Evolutionary conservation across 345 rosid genomes (phyloP), one percentile per base, ranked within the genome.

Genomic region (Rhodamnia rubescens): DNA sequence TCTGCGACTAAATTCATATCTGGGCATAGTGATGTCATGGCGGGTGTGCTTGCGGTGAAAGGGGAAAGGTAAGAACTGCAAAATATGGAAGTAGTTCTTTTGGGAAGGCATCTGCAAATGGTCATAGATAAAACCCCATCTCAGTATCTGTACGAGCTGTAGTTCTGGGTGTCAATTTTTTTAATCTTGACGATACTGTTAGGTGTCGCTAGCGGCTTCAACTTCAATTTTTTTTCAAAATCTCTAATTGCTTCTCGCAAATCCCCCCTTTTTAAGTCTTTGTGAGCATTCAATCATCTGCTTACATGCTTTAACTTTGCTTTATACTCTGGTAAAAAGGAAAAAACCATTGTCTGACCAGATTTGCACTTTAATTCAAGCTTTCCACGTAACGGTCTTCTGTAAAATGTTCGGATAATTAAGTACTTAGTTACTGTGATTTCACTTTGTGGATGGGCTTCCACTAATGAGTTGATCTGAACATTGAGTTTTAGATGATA

Each of bases 21-120:
- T 44, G 99, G 99, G 86, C 99, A 96, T 87, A 94, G 98, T 88
- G 98, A 97, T 90, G 88, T 97, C 83, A 97, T 96, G 99, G 99
- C 97, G 24, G 99, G 99, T 55, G 99, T 95, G 81, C 97, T 97
- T 89, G 94, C 97, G n/a, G 98, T 96, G 53, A 97, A 91, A 91
- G 98, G 95, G 82, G 95, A 96, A 92, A 97, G 98, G 99, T 96
- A 84, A 53, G 53, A 24, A 16, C 84, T 83, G 82, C 27, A 47
- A 82, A 64, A 64, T 42, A 7, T 5, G 14, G 40, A 69, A 69
- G 7, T 32, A 36, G 47, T 32, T 36, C 80, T 69, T 22, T 69
- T 69, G 47, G 36, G 80, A 69, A 36, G 26, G 80, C 80, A 69
- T 36, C 11, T 32, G 47, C 80, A 69, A 36, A 69, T 36, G 36